Conservation (phyloP, 2,329 filamentous ascomycete genomes). For the Aspergillus pseudoviridinutans region DNA sequence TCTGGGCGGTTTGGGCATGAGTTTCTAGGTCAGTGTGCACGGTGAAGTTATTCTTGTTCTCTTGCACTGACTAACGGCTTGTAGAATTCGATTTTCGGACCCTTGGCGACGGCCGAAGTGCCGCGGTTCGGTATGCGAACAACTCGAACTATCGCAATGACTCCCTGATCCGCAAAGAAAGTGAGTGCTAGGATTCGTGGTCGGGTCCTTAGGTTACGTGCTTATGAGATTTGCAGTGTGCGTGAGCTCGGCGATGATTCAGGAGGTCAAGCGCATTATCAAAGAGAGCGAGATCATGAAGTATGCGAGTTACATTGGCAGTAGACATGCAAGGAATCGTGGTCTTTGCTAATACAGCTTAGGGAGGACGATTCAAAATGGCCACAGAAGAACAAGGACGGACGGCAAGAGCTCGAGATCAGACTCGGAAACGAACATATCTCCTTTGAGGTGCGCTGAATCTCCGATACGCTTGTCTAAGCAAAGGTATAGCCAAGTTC, state of each 20-base stretch:
- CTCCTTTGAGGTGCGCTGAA: slow-evolving; percentile 74
- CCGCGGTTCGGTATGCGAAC: slow-evolving; percentile 94
- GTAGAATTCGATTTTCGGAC: slow-evolving; percentile 94
- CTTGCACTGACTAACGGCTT: slow-evolving; percentile 20
- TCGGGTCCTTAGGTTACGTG: slow-evolving; percentile 1
- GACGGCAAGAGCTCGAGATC: slow-evolving; percentile 93
- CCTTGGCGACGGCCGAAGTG: slow-evolving; percentile 86
- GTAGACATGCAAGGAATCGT: background rate
- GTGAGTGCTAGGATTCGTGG: slow-evolving; percentile 51
- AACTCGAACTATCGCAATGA: slow-evolving; percentile 99
- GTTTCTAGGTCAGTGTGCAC: slow-evolving; percentile 69
- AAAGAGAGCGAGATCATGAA: slow-evolving; percentile 97
- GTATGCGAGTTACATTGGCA: slow-evolving; percentile 46
- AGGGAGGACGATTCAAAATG: slow-evolving; percentile 98
- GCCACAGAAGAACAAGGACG: slow-evolving; percentile 99
- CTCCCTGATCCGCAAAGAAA: slow-evolving; percentile 98
- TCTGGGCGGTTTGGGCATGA: slow-evolving; percentile 97
- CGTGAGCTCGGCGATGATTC: slow-evolving; percentile 82
- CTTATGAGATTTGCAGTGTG: slow-evolving; percentile 64
- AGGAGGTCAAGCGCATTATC: slow-evolving; percentile 96
- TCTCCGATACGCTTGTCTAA: background rate
- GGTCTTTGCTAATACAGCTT: slow-evolving; percentile 16
- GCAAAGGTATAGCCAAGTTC: background rate
- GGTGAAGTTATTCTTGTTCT: slow-evolving; percentile 6
- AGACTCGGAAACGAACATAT: slow-evolving; percentile 92